Percentiles rank a stretch among this genome's conserved stretches.
Evolutionary conservation across 148 eudicot genomes (phyloP).

Genomic region (Euryodendron excelsum): DNA sequence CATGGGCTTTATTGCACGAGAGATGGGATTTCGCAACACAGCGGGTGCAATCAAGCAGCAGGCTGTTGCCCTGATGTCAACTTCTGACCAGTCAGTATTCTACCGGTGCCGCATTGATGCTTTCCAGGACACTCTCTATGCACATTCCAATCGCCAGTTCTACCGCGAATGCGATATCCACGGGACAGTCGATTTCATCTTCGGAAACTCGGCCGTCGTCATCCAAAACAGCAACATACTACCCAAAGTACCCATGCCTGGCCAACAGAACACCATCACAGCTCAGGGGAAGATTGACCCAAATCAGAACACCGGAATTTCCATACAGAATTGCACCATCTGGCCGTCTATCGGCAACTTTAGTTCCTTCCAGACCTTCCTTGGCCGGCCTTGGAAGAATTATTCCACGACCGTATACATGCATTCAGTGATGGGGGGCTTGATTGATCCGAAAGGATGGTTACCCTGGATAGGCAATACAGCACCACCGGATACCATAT

Average conservation of each 20-base stretch:
- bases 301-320: slow-evolving; percentile 41
- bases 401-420: slow-evolving; percentile 29
- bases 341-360: slow-evolving; percentile 18
- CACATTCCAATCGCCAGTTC: slow-evolving; percentile 43
- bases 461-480: slow-evolving; percentile 26
- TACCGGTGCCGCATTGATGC: slow-evolving; percentile 35
- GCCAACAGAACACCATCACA: slow-evolving; percentile 38
- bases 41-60: slow-evolving; percentile 43
- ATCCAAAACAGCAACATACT: slow-evolving; percentile 35
- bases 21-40: slow-evolving; percentile 38
- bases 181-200: slow-evolving; percentile 44
- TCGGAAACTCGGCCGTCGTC: slow-evolving; percentile 35
- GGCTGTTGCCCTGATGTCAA: slow-evolving; percentile 39
- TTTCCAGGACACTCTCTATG: slow-evolving; percentile 44
- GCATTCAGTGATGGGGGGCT: slow-evolving; percentile 17
- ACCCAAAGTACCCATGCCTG: slow-evolving; percentile 24
- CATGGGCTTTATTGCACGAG: slow-evolving; percentile 36
- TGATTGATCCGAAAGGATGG: slow-evolving; percentile 29
- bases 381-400: slow-evolving; percentile 43
- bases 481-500: slow-evolving; percentile 29
- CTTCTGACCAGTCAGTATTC: slow-evolving; percentile 30
- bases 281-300: slow-evolving; percentile 41
- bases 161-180: slow-evolving; percentile 37
- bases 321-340: slow-evolving; percentile 36
- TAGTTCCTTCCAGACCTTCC: slow-evolving; percentile 16